Conservation (phyloP, 2,329 filamentous ascomycete species). For the Talaromyces sp. region DNA sequence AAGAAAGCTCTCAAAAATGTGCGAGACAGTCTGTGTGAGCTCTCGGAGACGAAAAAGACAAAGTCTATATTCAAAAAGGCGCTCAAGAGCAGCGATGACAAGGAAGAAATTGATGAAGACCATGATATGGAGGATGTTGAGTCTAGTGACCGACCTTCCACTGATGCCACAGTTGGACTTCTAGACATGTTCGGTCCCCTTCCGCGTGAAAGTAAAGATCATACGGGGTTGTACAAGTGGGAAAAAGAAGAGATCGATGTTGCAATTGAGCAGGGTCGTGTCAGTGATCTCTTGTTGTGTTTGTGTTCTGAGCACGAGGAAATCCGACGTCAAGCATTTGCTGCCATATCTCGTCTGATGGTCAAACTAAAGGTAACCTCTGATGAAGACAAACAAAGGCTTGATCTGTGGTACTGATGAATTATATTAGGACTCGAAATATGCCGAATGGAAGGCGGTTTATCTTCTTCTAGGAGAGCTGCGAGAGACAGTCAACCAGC, state of each 20-base stretch:
- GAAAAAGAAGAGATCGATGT: constrained; percentile 70
- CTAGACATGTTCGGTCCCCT: constrained; percentile 50
- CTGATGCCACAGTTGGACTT: constrained; percentile 37
- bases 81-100: constrained; percentile 28
- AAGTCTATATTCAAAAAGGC: constrained; percentile 32
- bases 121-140: constrained; percentile 14
- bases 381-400: background rate
- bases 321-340: constrained; percentile 68
- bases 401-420: constrained; percentile 14
- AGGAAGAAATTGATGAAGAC: constrained; percentile 6
- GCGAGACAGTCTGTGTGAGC: constrained; percentile 41
- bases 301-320: constrained; percentile 69
- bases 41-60: constrained; percentile 34
- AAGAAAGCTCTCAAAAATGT: constrained; percentile 43
- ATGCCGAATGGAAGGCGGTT: constrained; percentile 70
- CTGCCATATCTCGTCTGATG: constrained; percentile 40
- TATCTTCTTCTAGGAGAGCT: constrained; percentile 77
- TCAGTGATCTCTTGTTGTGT: constrained; percentile 65
- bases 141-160: constrained; percentile 9
- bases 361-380: constrained; percentile 43
- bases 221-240: constrained; percentile 56
- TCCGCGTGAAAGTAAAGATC: constrained; percentile 41
- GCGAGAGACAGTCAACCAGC: constrained; percentile 62
- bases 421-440: constrained; percentile 54
- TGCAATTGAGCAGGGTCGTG: constrained; percentile 70